phyloP scores from a whole-genome alignment of 495 filamentous ascomycete species.

The Penicillium arizonense region DNA sequence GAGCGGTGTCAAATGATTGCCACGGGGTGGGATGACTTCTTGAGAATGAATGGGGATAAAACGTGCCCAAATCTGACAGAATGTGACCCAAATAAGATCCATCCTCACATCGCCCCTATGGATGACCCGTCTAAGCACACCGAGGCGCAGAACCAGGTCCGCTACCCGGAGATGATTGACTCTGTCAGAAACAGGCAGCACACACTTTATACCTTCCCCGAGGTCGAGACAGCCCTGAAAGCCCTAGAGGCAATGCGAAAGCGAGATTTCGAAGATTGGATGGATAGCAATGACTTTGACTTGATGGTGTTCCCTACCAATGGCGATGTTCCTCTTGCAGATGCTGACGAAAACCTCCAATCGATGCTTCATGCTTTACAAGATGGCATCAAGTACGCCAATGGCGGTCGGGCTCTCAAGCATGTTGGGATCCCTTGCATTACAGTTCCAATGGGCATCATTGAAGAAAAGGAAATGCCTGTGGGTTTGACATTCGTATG shows the following conservation, averaged over 20 bases:
- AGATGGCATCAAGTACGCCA: conserved; percentile 15
- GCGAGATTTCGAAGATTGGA: conserved; percentile 11
- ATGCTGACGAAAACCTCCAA: conserved; percentile 9
- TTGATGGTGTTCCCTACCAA: conserved; percentile 6
- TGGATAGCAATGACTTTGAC: conserved; percentile 7
- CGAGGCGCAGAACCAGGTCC: conserved; percentile 1
- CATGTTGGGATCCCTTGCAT: conserved; percentile 16
- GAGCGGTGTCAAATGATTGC: conserved; percentile 14
- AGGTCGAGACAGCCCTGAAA: conserved; percentile 1
- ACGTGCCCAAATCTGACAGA: background rate
- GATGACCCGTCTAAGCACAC: background rate
- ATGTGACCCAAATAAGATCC: conserved; percentile 6
- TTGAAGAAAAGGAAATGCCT: conserved; percentile 8
- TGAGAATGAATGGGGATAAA: conserved; percentile 7
- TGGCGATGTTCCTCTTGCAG: conserved; percentile 10
- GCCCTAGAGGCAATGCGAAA: conserved; percentile 10
- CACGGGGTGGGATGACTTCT: conserved; percentile 15
- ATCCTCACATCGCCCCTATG: background rate
- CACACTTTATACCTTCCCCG: conserved; percentile 1
- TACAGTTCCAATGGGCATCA: conserved; percentile 11
- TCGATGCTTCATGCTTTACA: conserved; percentile 2
- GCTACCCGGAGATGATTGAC: conserved; percentile 3
- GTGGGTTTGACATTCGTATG: conserved; percentile 15
- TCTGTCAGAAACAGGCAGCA: background rate
- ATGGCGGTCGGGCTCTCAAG: conserved; percentile 7